Evolutionary conservation across 116 monocot genomes (phyloP), one percentile per base, ranked within the genome.

Genomic region (Thalassia testudinum): DNA sequence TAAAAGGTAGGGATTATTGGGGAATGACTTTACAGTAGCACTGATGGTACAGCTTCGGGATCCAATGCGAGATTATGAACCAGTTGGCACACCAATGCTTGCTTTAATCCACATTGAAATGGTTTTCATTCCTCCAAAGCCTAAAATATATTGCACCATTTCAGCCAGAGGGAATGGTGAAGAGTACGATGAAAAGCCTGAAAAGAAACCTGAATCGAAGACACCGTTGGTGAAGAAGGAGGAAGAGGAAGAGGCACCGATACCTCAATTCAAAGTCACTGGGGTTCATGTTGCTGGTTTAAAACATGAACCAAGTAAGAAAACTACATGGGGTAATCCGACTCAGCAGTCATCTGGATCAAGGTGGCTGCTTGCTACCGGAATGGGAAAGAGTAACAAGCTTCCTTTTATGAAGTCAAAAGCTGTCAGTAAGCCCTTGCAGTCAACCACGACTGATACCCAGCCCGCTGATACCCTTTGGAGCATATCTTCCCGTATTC

Each of bases 201-300:
- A 67, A 18, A 50, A 37, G 7, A 76, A 78, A 55, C 0, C 51
- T n/a, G 47, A 63, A 51, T 43, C 38, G 12, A 53, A 30, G 12
- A 25, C 49, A 24, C 67, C 76, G 62, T 62, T 60, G 20, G 74
- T 75, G 28, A 80, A 73, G 50, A 60, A 52, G 43, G 30, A 34
- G 10, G 30, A 34, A 34, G 71, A 64, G 51, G 85, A 88, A 52
- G 37, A 34, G n/a, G 42, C 67, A 43, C 59, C 80, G 43, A 69
- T 78, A 49, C 70, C 85, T 43, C 81, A 74, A 45, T 97, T 85
- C 59, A 89, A 89, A 51, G 73, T 97, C 28, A 77, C 78, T 16
- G 89, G 82, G 40, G 97, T 97, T 14, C 97, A 89, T 73, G 75
- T 89, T 60, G 85, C 89, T 7, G 97, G 97, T 50, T 49, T 97